Base-by-base conservation (phyloP, 2,329 filamentous ascomycete species). In the Fusarium sp. region DNA sequence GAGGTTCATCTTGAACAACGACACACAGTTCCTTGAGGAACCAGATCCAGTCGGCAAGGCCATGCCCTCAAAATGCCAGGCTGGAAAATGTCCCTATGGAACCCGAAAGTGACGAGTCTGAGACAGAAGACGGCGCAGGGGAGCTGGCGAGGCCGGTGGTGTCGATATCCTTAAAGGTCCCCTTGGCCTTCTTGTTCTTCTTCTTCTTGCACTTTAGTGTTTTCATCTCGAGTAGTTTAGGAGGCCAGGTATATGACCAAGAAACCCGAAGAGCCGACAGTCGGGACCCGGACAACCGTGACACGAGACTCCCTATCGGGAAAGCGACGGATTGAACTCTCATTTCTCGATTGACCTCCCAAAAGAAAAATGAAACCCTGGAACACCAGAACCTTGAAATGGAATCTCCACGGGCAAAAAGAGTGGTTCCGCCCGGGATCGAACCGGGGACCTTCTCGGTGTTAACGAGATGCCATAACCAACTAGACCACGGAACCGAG, bases 381-480 rank as follows among this genome's bases (percentile, higher is more conserved):
- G 18, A 38, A n/a, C 18, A n/a, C 36, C n/a, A 5, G 36, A 36
- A 18, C 16, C 16, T 38, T 9, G 36, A n/a, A 5, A 40, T n/a
- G 18, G 5, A 29, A n/a, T 5, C 3, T 10, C 29, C 9, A 11
- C 20, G 27, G 25, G 22, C 57, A 60, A 62, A 62, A 62, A 52
- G 9, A 14, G 29, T 61, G 59, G 38, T 62, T 62, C 59, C 59
- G 59, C 59, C 40, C 59, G 40, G 59, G 59, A 33, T 62, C 42
- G 59, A 62, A 62, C 59, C 40, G 59, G 40, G 59, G 59, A 62
- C 59, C 59, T 62, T 62, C 59, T 62, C 59, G 59, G 59, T 62
- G 59, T 62, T 50, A 62, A 36, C 59, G 59, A 62, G 59, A 62
- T 62, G 59, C 59, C 59, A 62, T 62, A 50, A 62, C 59, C 59